Evolutionary conservation across 495 filamentous ascomycete species (phyloP).

Genomic region (Poronia punctata): DNA sequence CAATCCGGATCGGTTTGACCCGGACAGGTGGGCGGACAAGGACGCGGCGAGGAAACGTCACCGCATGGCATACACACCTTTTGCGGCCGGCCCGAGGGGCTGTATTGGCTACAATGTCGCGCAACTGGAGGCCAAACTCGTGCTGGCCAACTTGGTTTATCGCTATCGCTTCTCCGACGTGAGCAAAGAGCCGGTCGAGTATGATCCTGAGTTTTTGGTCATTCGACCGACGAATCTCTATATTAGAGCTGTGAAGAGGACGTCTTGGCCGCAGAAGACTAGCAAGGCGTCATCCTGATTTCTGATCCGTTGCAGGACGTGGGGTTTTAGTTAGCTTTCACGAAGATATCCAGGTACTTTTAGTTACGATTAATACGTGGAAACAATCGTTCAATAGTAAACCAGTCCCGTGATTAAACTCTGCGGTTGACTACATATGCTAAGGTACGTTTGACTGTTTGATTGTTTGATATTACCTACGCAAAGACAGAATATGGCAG

Average conservation of each 20-base stretch:
- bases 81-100: constrained; percentile 35
- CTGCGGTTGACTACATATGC: too few species aligned
- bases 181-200: constrained; percentile 29
- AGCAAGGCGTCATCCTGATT: too few species aligned
- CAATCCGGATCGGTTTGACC: constrained; percentile 37
- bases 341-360: too few species aligned
- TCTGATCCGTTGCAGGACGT: not conserved
- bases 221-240: constrained; percentile 43
- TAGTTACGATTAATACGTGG: too few species aligned
- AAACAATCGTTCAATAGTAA: too few species aligned
- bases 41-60: constrained; percentile 32
- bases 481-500: too few species aligned
- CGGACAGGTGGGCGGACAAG: constrained; percentile 39
- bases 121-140: constrained; percentile 36
- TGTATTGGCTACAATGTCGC: constrained; percentile 48
- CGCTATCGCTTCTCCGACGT: constrained; percentile 37
- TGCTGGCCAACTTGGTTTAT: constrained; percentile 37
- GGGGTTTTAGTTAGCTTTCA: not conserved
- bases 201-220: constrained; percentile 45
- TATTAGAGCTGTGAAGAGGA: constrained; percentile 32
- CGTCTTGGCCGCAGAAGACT: constrained; percentile 26
- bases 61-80: constrained; percentile 37
- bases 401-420: too few species aligned
- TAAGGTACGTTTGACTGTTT: too few species aligned
- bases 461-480: too few species aligned